These are phyloP conservation scores for Leishmania martiniquensis DNA, from an alignment of 208 protist genomes.

Conservation along the genomic window DNA sequence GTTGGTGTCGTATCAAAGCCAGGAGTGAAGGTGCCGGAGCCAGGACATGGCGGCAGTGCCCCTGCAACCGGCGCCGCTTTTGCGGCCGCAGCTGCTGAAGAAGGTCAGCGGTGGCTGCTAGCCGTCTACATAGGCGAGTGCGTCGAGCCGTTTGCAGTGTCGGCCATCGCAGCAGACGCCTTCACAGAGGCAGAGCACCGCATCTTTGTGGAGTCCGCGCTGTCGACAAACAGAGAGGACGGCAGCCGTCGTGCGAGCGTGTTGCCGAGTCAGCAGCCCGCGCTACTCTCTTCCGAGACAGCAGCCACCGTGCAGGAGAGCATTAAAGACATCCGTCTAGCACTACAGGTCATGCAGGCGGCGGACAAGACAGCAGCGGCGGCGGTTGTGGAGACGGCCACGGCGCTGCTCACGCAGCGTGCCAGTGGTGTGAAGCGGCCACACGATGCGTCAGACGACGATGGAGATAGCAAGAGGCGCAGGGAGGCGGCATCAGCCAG, in stretches of 20 bases:
- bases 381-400: conserved; percentile 3
- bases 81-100: conserved; percentile 15
- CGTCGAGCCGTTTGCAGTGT: conserved; percentile 51
- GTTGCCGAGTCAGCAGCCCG: conserved; percentile 29
- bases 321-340: conserved; percentile 47
- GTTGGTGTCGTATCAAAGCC: conserved; percentile 61
- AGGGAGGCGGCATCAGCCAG: conserved; percentile 5
- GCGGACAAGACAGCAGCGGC: not conserved
- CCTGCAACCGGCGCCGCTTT: not conserved
- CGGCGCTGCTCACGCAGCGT: conserved; percentile 4
- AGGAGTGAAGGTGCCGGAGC: not conserved
- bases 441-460: conserved; percentile 16
- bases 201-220: conserved; percentile 64
- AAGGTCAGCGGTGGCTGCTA: conserved; percentile 53
- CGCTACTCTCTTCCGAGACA: conserved; percentile 38
- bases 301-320: conserved; percentile 47
- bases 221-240: conserved; percentile 33
- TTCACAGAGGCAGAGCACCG: conserved; percentile 62
- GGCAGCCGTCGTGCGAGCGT: conserved; percentile 17
- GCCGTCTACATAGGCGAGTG: conserved; percentile 73
- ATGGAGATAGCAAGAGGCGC: not conserved
- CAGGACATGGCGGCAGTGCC: not conserved
- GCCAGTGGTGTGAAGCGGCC: conserved; percentile 29
- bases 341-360: conserved; percentile 23
- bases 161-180: conserved; percentile 52